Base-by-base conservation (phyloP, 2,329 filamentous ascomycete genomes). In the Gnomoniopsis sp. region DNA sequence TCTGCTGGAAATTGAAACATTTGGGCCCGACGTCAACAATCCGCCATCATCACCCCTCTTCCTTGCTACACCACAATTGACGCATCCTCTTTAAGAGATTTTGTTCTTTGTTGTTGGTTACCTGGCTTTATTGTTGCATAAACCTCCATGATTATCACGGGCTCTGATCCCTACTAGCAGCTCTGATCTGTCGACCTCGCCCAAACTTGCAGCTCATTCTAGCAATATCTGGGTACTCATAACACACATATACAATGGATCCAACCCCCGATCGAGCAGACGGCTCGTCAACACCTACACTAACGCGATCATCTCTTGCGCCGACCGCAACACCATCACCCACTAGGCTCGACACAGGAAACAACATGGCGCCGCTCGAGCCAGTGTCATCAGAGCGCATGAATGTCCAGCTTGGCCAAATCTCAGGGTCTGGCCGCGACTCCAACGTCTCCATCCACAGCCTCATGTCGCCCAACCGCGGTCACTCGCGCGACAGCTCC, bases 371-470 rank as follows among this genome's bases (percentile, higher is more conserved):
- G 63, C 83, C 87, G 54, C 77, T 89, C 51, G 83, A 85, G 63
- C 76, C 80, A 38, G 76, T 83, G 53, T 87, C 87, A 21, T 85
- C 86, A 11, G 86, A 88, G 66, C 85, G 86, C 67, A 78, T 83
- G 59, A 88, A 88, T 68, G 76, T 79, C 63, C 74, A 75, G 61
- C 70, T 72, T 64, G 68, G 72, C 55, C 69, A 73, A 41, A 72
- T 22, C 44, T 49, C 53, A 3, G 19, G 33, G 17, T 21, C 46
- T 6, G 53, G 38, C 47, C 58, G 33, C 53, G 59, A 36, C 56
- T 56, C 74, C 17, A 67, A 41, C 44, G 30, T 43, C 21, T 61
- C 59, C 7, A 26, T 53, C 30, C 57, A 57, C 44, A 56, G 72
- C 56, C 64, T 74, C 56, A 70, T 76, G 64, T 67, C 72, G 26